Evolutionary conservation across 2,329 filamentous ascomycete species (phyloP).

Genomic region (Lachnellula willkommii): DNA sequence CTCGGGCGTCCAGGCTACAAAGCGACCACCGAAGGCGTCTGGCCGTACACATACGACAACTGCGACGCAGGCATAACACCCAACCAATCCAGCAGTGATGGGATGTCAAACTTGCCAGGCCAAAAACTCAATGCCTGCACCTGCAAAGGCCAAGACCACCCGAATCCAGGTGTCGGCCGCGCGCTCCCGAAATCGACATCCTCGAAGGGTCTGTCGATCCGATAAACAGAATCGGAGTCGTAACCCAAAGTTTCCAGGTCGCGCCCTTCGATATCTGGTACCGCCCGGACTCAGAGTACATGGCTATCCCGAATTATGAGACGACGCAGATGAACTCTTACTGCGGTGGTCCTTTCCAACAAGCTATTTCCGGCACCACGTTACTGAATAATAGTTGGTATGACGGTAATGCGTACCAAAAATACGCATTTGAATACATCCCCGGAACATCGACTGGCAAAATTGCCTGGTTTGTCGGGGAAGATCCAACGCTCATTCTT

Average conservation of each 20-base stretch:
- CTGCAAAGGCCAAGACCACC: conserved; percentile 59
- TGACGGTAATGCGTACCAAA: conserved; percentile 48
- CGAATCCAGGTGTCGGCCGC: conserved; percentile 57
- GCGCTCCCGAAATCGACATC: conserved; percentile 66
- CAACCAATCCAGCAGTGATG: conserved; percentile 62
- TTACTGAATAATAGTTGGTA: conserved; percentile 52
- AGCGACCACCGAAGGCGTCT: conserved; percentile 47
- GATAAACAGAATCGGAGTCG: conserved; percentile 31
- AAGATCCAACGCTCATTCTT: conserved; percentile 45
- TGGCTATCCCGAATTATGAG: conserved; percentile 44
- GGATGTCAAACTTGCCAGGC: conserved; percentile 60
- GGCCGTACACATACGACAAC: conserved; percentile 49
- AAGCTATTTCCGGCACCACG: conserved; percentile 50
- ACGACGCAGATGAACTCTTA: conserved; percentile 47
- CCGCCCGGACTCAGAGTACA: conserved; percentile 47
- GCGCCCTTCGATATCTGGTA: conserved; percentile 40
- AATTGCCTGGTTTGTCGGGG: conserved; percentile 49
- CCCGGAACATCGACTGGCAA: conserved; percentile 40
- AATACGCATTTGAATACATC: conserved; percentile 50
- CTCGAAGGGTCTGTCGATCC: conserved; percentile 52
- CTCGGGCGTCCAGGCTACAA: conserved; percentile 47
- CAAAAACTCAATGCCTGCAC: conserved; percentile 64
- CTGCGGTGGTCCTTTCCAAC: conserved; percentile 49
- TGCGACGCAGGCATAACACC: conserved; percentile 62
- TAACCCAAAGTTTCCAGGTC: conserved; percentile 35